phyloP scores from a whole-genome alignment of 495 filamentous ascomycete genomes.

The Penicillium riverlandense region DNA sequence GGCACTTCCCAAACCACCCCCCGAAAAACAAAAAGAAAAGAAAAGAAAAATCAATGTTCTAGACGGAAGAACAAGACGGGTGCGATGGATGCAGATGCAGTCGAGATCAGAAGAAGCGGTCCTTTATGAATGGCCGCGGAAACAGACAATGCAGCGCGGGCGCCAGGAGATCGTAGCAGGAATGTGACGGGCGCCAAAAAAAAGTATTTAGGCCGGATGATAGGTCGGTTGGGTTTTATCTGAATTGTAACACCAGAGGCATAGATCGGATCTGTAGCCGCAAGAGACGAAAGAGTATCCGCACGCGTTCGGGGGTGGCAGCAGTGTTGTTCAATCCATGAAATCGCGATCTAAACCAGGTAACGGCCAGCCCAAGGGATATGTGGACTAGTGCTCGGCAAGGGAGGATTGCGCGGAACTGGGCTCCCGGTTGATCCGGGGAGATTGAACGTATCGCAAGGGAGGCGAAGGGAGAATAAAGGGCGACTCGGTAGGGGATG shows the following conservation, averaged over 20 bases:
- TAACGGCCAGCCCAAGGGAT: slow-evolving; percentile 21
- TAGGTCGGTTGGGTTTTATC: slow-evolving; percentile 10
- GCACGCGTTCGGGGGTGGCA: slow-evolving; percentile 21
- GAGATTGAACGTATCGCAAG: slow-evolving; percentile 28
- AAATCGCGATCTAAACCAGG: slow-evolving; percentile 30
- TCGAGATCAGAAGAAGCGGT: slow-evolving; percentile 34
- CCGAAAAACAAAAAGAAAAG: slow-evolving; percentile 10
- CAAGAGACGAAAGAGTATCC: slow-evolving; percentile 1
- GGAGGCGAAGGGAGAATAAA: slow-evolving; percentile 22
- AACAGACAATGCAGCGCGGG: slow-evolving; percentile 16
- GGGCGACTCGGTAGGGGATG: slow-evolving; percentile 9
- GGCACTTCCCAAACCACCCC: slow-evolving; percentile 19
- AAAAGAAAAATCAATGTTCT: slow-evolving; percentile 12
- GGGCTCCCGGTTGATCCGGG: slow-evolving; percentile 30
- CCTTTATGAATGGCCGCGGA: slow-evolving; percentile 32
- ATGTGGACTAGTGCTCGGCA: slow-evolving; percentile 18
- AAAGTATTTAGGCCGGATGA: slow-evolving; percentile 3
- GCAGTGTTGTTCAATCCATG: slow-evolving; percentile 16
- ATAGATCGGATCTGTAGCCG: slow-evolving; percentile 4
- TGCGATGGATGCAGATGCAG: slow-evolving; percentile 27
- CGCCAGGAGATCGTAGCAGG: slow-evolving; percentile 34
- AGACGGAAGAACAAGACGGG: slow-evolving; percentile 14
- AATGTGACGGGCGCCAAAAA: slow-evolving; percentile 31
- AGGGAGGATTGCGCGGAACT: slow-evolving; percentile 35
- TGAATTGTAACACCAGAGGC: slow-evolving; percentile 10